Evolutionary conservation across 148 eudicot genomes (phyloP), one percentile per base, ranked within the genome.

Genomic region (Camellia sinensis): DNA sequence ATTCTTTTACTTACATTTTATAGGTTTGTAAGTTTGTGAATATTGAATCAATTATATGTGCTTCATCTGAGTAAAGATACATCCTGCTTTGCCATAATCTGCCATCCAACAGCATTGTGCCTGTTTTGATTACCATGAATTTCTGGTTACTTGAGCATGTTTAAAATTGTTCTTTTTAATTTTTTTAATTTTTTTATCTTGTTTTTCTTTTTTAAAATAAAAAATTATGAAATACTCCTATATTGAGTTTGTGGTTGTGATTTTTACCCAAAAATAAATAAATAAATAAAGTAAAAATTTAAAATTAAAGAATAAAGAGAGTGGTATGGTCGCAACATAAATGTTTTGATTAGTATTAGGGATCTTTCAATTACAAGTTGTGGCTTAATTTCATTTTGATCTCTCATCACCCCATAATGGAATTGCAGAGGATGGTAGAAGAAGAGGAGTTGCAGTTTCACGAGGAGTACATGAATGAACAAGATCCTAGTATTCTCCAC

Each of bases 401-500:
- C 18, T 21, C 21, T 43, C 44, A 71, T 59, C 50, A 43, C 73
- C 37, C 64, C 60, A 48, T 69, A 5, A 67, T 85, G 64, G 48
- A 67, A 76, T 70, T 88, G 85, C 93, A 96, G 99, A 94, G 93
- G 81, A 82, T 96, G 89, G 99, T 96, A 78, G 99, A 96, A 3
- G 97, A 92, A 83, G 99, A 96, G 85, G 95, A 92, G 77, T 82
- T 94, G 79, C 94, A 92, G 81, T 96, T 96, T 84, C 92, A 94
- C 40, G 99, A 96, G 87, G 99, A 96, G 60, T 96, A 96, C 87
- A 89, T 96, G 88, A 96, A 96, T 63, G 99, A 96, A 86, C 89
- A 88, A 87, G 99, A 96, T 83, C 99, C 99, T 75, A 96, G 99
- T 86, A 94, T 96, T 85, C 98, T 96, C 73, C 98, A 92, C 87